These are phyloP conservation scores for Pythium dissimile DNA, from an alignment of 352 stramenopile species.

Conservation along the genomic window DNA sequence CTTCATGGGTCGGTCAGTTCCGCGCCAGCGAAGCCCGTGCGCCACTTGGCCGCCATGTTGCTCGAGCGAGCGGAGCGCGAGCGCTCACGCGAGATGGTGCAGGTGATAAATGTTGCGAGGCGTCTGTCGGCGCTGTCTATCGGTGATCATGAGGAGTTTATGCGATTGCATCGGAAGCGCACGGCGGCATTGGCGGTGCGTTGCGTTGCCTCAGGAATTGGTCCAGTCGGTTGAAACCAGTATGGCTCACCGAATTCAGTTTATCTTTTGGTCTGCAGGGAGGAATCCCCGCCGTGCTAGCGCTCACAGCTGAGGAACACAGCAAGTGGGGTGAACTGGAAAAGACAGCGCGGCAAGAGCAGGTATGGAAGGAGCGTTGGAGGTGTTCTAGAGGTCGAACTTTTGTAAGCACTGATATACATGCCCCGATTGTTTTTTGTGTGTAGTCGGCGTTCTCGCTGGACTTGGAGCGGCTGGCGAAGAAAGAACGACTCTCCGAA, in stretches of 20 bases:
- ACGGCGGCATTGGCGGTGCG: constrained; percentile 40
- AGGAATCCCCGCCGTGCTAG: constrained; percentile 53
- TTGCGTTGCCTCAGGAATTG: background rate
- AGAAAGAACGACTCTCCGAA: constrained; percentile 17
- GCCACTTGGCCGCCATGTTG: constrained; percentile 33
- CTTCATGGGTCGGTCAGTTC: background rate
- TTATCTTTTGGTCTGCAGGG: constrained; percentile 33
- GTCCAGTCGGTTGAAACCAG: no score
- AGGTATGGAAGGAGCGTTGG: constrained; percentile 11
- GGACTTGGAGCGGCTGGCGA: constrained; percentile 18
- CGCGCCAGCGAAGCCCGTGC: constrained; percentile 9
- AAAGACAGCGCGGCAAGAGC: constrained; percentile 30
- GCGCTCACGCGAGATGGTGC: constrained; percentile 11
- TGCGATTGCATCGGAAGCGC: constrained; percentile 41
- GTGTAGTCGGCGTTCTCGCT: constrained; percentile 5
- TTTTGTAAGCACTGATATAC: no score
- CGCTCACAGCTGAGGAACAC: constrained; percentile 40
- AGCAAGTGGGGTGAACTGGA: constrained; percentile 39
- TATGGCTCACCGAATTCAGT: no score
- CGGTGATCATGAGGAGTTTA: constrained; percentile 47
- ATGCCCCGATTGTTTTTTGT: background rate
- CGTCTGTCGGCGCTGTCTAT: constrained; percentile 49
- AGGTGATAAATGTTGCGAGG: constrained; percentile 29
- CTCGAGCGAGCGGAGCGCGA: constrained; percentile 24
- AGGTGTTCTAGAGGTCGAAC: background rate